phyloP scores from a whole-genome alignment of 2,329 filamentous ascomycete species.

The Thermoascus crustaceus region DNA sequence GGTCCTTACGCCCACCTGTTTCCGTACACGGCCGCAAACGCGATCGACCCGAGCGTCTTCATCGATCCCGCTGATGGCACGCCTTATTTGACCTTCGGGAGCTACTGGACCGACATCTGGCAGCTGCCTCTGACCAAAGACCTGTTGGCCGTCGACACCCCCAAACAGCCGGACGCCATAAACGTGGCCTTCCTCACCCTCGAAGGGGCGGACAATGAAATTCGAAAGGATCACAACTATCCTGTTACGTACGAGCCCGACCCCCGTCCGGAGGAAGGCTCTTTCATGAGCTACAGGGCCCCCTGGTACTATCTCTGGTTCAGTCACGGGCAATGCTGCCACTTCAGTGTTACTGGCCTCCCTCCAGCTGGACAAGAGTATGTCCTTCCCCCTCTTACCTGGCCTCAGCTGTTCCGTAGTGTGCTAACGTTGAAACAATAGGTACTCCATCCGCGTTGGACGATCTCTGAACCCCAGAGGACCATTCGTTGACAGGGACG shows the following conservation, averaged over 20 bases:
- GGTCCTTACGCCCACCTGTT: conserved; percentile 18
- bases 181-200: conserved; percentile 19
- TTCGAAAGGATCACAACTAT: background rate
- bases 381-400: conserved; percentile 5
- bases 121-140: conserved; percentile 43
- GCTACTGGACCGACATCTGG: conserved; percentile 61
- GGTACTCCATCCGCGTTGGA: conserved; percentile 29
- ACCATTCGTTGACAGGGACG: conserved; percentile 27
- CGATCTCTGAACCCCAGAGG: conserved; percentile 24
- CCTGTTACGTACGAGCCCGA: background rate
- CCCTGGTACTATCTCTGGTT: conserved; percentile 35
- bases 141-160: conserved; percentile 16
- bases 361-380: conserved; percentile 25
- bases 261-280: conserved; percentile 22
- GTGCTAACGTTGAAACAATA: conserved; percentile 6
- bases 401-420: no score
- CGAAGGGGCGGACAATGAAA: background rate
- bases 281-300: conserved; percentile 27
- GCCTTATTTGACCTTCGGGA: conserved; percentile 54
- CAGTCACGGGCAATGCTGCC: conserved; percentile 32
- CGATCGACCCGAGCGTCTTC: conserved; percentile 53
- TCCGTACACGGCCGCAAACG: conserved; percentile 44
- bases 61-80: conserved; percentile 20
- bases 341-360: conserved; percentile 15
- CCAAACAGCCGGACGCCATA: conserved; percentile 14